Evolutionary conservation across 441 rosid genomes (phyloP).

Genomic region (Metrosideros polymorpha): DNA sequence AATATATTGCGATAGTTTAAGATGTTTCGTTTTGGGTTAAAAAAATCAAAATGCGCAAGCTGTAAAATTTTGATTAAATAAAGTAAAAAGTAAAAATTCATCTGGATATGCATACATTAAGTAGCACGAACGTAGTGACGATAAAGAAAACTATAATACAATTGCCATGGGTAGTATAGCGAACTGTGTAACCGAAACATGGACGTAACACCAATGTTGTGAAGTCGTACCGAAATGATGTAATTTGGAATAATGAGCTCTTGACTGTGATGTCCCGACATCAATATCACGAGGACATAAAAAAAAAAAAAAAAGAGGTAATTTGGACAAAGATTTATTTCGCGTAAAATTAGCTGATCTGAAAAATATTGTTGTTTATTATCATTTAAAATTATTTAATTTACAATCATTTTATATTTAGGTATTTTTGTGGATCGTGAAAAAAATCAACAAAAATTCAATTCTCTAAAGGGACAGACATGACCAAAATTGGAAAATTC

Average conservation of each 20-base stretch:
- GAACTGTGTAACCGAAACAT: not conserved
- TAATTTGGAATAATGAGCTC: not conserved
- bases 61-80: too few species aligned
- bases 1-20: too few species aligned
- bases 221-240: not conserved
- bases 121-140: too few species aligned
- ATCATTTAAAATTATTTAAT: not conserved
- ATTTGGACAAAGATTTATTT: not conserved
- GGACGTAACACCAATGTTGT: not conserved
- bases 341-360: not conserved
- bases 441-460: not conserved
- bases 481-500: not conserved
- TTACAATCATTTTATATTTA: accelerated
- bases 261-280: too few species aligned
- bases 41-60: too few species aligned
- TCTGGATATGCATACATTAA: too few species aligned
- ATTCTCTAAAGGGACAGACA: not conserved
- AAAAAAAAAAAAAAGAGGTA: too few species aligned
- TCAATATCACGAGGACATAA: too few species aligned
- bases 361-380: not conserved
- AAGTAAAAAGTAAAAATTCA: too few species aligned
- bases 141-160: too few species aligned
- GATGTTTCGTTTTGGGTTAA: too few species aligned
- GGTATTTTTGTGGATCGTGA: not conserved
- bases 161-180: not conserved